These are phyloP conservation scores for Niebla homalea DNA, from an alignment of 495 filamentous ascomycete species.

Conservation along the genomic window DNA sequence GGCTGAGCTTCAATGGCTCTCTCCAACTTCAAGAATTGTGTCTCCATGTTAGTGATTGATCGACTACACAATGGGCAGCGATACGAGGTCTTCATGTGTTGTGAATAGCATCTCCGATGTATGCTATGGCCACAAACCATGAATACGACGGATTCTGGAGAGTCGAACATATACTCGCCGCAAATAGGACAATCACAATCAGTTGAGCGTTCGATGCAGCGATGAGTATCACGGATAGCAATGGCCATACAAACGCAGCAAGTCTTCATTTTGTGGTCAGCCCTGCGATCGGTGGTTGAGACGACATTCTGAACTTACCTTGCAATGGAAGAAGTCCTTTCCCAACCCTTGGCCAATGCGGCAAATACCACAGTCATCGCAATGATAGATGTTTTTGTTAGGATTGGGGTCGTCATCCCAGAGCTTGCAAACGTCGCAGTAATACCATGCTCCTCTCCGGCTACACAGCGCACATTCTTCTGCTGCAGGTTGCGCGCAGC, in stretches of 20 bases:
- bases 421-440: constrained; percentile 86
- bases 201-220: constrained; percentile 85
- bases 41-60: constrained; percentile 92
- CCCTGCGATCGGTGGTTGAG: constrained; percentile 2
- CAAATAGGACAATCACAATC: constrained; percentile 99
- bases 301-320: constrained; percentile 39
- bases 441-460: constrained; percentile 74
- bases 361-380: constrained; percentile 91
- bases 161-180: constrained; percentile 95
- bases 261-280: constrained; percentile 40
- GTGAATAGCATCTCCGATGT: constrained; percentile 71
- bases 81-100: constrained; percentile 77
- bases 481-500: constrained; percentile 66
- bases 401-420: constrained; percentile 84
- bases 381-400: constrained; percentile 91
- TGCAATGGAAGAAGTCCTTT: constrained; percentile 96
- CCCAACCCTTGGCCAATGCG: constrained; percentile 81
- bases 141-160: constrained; percentile 73
- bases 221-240: constrained; percentile 63
- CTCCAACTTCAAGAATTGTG: constrained; percentile 81
- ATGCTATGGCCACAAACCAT: constrained; percentile 96
- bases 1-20: constrained; percentile 75
- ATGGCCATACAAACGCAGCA: constrained; percentile 88
- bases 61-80: constrained; percentile 91
- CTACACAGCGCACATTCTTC: constrained; percentile 67